A percentile compares a stretch with the other conserved stretches of the same genome.
Evolutionary conservation across 2,329 filamentous ascomycete species (phyloP).

Genomic region (Botrytis byssoidea): DNA sequence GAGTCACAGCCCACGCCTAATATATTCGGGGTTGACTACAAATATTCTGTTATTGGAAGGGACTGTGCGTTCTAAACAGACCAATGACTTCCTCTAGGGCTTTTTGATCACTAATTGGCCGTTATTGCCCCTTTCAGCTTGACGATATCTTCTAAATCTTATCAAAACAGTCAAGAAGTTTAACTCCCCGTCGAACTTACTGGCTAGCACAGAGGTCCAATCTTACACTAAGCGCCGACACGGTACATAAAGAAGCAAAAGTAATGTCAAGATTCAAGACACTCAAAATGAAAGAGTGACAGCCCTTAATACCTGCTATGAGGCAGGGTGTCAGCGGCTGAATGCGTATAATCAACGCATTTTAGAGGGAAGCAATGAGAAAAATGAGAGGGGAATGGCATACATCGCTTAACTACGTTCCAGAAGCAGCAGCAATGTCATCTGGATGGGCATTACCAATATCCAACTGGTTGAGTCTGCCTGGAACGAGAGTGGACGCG

Average conservation of each 20-base stretch:
- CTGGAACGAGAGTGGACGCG: no score
- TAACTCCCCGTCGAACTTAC: accelerated
- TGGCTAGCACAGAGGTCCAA: neutral
- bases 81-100: neutral
- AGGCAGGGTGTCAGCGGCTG: no score
- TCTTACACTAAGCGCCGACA: neutral
- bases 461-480: neutral
- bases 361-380: no score
- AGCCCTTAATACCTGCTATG: no score
- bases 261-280: no score
- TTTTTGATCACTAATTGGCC: neutral
- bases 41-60: neutral
- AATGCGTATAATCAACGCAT: no score
- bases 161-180: neutral
- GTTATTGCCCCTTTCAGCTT: neutral
- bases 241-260: no score
- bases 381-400: no score
- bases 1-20: neutral
- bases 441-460: neutral
- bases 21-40: neutral
- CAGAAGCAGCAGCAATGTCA: neutral
- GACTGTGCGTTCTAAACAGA: neutral
- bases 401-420: neutral
- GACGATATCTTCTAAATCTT: neutral
- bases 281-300: no score